Conservation (phyloP, 75 land plant species). For the Cunninghamia lanceolata region DNA sequence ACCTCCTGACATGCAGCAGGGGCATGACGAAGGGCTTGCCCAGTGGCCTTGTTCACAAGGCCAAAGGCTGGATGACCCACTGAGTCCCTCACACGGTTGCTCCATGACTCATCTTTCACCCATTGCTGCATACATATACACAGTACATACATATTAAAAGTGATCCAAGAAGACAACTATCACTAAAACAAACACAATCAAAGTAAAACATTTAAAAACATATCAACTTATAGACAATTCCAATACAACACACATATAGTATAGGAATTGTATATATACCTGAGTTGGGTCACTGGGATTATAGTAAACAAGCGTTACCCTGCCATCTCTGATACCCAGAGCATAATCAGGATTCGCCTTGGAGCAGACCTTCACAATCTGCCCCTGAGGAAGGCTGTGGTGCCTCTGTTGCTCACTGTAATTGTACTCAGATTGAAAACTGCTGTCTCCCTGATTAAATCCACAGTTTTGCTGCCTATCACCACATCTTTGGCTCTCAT, state of each 20-base stretch:
- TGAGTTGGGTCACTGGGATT: conserved; percentile 32
- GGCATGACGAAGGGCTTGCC: conserved; percentile 39
- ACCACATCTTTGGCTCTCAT: neutral
- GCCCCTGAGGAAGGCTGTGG: conserved; percentile 20
- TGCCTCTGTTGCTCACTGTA: neutral
- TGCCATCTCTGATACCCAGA: conserved; percentile 21
- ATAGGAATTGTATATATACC: too few species aligned
- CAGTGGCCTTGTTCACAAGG: conserved; percentile 49
- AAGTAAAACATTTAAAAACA: neutral
- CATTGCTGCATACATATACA: conserved; percentile 31
- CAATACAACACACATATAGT: neutral
- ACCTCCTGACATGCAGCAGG: conserved; percentile 3
- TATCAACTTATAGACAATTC: neutral
- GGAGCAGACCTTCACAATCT: conserved; percentile 20
- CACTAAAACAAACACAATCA: neutral
- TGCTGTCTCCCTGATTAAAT: too few species aligned
- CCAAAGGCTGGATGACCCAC: conserved; percentile 41
- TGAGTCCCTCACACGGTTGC: conserved; percentile 33
- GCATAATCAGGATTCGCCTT: conserved; percentile 40
- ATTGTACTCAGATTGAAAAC: neutral
- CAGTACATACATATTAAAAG: neutral
- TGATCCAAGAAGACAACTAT: too few species aligned
- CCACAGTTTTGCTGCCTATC: neutral
- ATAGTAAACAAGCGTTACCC: conserved; percentile 21
- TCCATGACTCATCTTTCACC: conserved; percentile 39